A percentile compares a stretch with the other conserved stretches of the same genome.
phyloP scores from a whole-genome alignment of 768 basidiomycete species.

The Leucosporidium creatinivorum region DNA sequence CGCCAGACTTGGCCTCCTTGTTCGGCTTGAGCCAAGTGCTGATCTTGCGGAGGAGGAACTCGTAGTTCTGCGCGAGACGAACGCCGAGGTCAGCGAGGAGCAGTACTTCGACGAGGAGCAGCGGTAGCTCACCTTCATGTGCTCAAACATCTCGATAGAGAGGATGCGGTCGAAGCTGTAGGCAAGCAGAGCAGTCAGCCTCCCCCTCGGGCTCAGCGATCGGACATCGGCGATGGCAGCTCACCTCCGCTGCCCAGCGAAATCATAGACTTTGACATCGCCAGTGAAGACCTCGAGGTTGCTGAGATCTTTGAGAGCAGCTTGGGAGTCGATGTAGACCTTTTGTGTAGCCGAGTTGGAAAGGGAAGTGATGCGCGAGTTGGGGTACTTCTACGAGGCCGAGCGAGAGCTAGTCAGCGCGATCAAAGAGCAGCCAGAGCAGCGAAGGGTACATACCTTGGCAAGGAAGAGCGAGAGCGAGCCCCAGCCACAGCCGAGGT shows the following conservation, averaged over 20 bases:
- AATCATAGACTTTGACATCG: conserved; percentile 60
- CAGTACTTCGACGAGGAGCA: conserved; percentile 30
- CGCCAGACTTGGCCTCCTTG: conserved; percentile 28
- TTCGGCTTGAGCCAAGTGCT: conserved; percentile 58
- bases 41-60: conserved; percentile 55
- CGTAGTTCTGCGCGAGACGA: conserved; percentile 64
- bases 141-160: conserved; percentile 54
- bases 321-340: conserved; percentile 52
- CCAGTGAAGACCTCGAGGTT: conserved; percentile 60
- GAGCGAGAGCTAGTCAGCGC: neutral
- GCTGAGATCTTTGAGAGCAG: conserved; percentile 49
- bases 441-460: conserved; percentile 44
- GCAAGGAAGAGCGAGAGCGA: conserved; percentile 61
- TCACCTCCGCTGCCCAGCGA: conserved; percentile 49
- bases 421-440: neutral
- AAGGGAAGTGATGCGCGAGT: conserved; percentile 55
- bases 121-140: conserved; percentile 3
- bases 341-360: conserved; percentile 67
- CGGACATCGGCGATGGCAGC: neutral
- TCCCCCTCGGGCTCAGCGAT: neutral
- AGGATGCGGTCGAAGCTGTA: conserved; percentile 62
- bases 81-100: conserved; percentile 44
- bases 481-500: conserved; percentile 72
- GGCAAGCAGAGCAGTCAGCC: neutral
- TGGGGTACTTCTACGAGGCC: conserved; percentile 55